Conservation (phyloP, 345 rosid species). For the Arabis alpina region DNA sequence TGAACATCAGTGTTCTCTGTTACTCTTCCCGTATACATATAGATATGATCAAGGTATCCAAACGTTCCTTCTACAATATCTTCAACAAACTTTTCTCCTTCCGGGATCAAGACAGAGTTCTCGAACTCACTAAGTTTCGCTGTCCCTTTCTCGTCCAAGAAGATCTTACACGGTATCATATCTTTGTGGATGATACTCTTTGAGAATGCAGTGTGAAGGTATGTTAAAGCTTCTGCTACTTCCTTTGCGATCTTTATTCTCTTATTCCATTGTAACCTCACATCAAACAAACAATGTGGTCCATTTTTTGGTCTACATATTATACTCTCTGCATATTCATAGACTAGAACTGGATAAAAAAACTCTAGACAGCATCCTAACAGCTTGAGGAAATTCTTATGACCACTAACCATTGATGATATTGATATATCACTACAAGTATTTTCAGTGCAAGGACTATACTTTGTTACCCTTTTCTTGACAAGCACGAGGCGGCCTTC, state of each 20-base stretch:
- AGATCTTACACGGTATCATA: constrained; percentile 22
- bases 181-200: constrained; percentile 26
- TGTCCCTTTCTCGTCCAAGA: constrained; percentile 29
- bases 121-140: constrained; percentile 25
- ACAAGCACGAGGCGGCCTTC: too few relatives aligned
- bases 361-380: constrained; percentile 12
- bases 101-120: constrained; percentile 14
- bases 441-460: too few relatives aligned
- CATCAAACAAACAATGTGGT: too few relatives aligned
- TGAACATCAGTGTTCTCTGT: constrained; percentile 24
- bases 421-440: too few relatives aligned
- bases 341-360: neutral
- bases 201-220: constrained; percentile 31
- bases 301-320: too few relatives aligned
- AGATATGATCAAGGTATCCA: constrained; percentile 21
- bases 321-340: neutral
- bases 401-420: too few relatives aligned
- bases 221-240: constrained; percentile 18
- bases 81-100: constrained; percentile 23
- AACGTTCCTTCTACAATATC: constrained; percentile 18
- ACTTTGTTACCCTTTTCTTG: too few relatives aligned
- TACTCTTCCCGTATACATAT: constrained; percentile 1
- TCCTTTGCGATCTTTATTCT: constrained; percentile 19
- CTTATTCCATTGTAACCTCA: neutral
- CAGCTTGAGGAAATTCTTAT: too few relatives aligned